Evolutionary conservation across 345 rosid species (phyloP), one percentile per base, ranked within the genome.

Genomic region (Laguncularia racemosa): DNA sequence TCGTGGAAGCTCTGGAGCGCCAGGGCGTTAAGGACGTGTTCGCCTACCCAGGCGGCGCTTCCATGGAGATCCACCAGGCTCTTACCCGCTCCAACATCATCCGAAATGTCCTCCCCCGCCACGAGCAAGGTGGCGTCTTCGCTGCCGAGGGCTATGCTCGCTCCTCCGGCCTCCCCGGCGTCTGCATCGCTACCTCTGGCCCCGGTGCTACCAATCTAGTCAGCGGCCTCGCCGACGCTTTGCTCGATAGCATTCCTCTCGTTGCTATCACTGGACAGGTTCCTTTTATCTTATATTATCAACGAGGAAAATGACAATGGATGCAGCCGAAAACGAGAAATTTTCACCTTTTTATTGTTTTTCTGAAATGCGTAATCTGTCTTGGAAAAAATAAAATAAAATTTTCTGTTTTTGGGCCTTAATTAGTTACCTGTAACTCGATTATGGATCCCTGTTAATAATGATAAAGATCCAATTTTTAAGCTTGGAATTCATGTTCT

Each of bases 31-130:
- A 67, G 13, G 68, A 69, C 26, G 99, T 92, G 15, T 92, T 92
- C 68, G 97, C 97, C 5, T 92, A 92, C 58, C 99, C 97, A 0
- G 97, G 97, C 6, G 97, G 96, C 23, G 97, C 99, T 3, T 89
- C 99, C 13, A 13, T 89, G 97, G 99, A 93, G 91, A 89, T 93
- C 76, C 99, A 93, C 69, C 99, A 89, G 62, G 95, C 95, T n/a
- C 75, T 93, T 64, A 89, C 99, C 14, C 97, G 96, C 56, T 85
- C 99, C n/a, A 20, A 54, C 19, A 49, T 46, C 13, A 93, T 93
- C 69, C 83, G 86, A 14, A 93, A 89, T 57, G 84, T 87, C 55
- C 92, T 93, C 19, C 99, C 99, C 0, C 88, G 99, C 16, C 99
- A 93, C 61, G 99, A 93, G 51, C 99, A 93, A 63, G 99, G 97